Conservation (phyloP, 2,329 filamentous ascomycete genomes). For the Neophaeococcomyces aloes region DNA sequence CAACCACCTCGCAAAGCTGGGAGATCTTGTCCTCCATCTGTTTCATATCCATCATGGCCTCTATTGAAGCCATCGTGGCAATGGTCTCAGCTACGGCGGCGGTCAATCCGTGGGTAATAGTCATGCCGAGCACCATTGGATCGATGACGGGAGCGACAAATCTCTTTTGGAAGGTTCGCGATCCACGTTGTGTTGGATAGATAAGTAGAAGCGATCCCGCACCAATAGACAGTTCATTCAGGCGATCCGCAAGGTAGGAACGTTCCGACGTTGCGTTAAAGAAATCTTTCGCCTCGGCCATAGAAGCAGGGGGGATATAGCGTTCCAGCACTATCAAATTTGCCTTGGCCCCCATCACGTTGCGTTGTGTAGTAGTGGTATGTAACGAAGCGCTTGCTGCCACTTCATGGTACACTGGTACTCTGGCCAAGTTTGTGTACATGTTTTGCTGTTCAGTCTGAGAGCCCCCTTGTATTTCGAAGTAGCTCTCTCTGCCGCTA, state of each 20-base stretch:
- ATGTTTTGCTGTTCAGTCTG: constrained; percentile 32
- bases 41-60: constrained; percentile 46
- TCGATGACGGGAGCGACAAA: constrained; percentile 53
- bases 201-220: constrained; percentile 51
- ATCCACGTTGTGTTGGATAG: constrained; percentile 51
- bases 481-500: constrained; percentile 47
- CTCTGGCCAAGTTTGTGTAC: constrained; percentile 52
- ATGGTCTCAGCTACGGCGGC: constrained; percentile 46
- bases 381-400: constrained; percentile 27
- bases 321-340: constrained; percentile 53
- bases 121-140: constrained; percentile 48
- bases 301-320: constrained; percentile 53
- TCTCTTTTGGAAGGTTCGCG: constrained; percentile 46
- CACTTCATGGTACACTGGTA: constrained; percentile 48
- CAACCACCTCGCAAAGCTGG: constrained; percentile 31
- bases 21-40: constrained; percentile 36
- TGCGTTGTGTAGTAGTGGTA: constrained; percentile 32
- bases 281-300: constrained; percentile 49
- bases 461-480: constrained; percentile 27
- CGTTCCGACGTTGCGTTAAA: constrained; percentile 42
- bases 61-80: constrained; percentile 44
- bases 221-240: constrained; percentile 48
- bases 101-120: constrained; percentile 48
- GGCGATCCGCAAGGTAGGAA: constrained; percentile 50
- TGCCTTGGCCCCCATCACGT: constrained; percentile 44